Base-by-base conservation (phyloP, 768 basidiomycete species). In the Tulasnella sp. region DNA sequence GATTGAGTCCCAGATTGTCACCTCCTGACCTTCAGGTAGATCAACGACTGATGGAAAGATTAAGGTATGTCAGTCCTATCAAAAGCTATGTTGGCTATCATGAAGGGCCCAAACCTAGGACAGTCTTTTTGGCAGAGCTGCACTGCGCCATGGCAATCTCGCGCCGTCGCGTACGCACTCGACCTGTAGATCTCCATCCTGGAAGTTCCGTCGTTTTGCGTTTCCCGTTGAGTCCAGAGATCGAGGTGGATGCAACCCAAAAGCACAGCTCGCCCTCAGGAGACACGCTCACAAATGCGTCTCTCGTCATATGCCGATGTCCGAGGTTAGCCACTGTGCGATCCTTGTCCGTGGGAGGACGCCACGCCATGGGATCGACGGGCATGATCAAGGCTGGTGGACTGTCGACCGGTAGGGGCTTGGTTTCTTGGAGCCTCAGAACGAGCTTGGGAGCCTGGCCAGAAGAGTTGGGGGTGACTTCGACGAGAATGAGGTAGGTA, bases 1-100 rank as follows among this genome's bases (percentile, higher is more conserved):
- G 53, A 85, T 85, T 0, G 92, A 96, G 70, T 97, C 92, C 94
- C 94, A 98, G 17, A 98, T 91, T 0, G 91, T 92, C 48, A 97
- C 70, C 67, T 93, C 90, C 60, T 87, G 78, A 0, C 84, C 85
- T 19, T 80, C 78, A 0, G 74, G 65, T 15, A 72, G 68, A 3
- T 77, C 73, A 12, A 84, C 80, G 62, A 91, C 89, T 92, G 50
- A 10, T 12, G n/a, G 21, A 4, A 19, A 34, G 11, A n/a, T n/a
- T 15, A 24, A 50, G 22, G 21, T 12, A 25, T 15, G 7, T 38
- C 34, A 38, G 15, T 38, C 15, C 34, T 27, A 10, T 12, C 1
- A 19, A 29, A 9, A 9, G 34, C 10, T 12, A 12, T 11, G 63
- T 41, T 10, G 29, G n/a, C 24, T 17, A 7, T 2, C 12, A 7